These are phyloP conservation scores for Myrmaecium sp. DNA, from an alignment of 2,329 filamentous ascomycete species.

Conservation along the genomic window DNA sequence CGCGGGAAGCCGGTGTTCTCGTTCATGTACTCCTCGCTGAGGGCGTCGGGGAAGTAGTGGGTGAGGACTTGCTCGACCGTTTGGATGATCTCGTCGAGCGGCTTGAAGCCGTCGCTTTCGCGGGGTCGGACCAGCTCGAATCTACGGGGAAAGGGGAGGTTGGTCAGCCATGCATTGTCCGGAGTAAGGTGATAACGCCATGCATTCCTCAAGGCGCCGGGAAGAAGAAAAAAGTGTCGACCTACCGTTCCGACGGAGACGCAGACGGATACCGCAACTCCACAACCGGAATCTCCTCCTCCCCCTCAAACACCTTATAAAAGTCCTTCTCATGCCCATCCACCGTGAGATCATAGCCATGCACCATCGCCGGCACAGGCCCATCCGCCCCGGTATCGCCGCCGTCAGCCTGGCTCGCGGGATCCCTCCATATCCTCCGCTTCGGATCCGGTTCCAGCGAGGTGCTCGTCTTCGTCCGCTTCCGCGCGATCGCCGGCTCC, in stretches of 20 bases:
- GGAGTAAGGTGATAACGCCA: slow-evolving; percentile 5
- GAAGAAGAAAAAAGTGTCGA: slow-evolving; percentile 4
- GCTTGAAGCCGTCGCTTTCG: slow-evolving; percentile 51
- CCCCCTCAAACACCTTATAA: slow-evolving; percentile 32
- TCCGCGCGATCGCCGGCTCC: slow-evolving; percentile 8
- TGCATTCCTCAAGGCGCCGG: slow-evolving; percentile 4
- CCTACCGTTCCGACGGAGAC: slow-evolving; percentile 49
- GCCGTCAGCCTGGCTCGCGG: slow-evolving; percentile 5
- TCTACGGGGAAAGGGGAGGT: slow-evolving; percentile 20
- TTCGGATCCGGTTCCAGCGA: slow-evolving; percentile 20
- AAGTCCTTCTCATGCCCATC: slow-evolving; percentile 27
- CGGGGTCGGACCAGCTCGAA: slow-evolving; percentile 65
- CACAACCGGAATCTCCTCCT: slow-evolving; percentile 32
- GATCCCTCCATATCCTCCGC: slow-evolving; percentile 13
- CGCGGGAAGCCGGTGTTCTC: slow-evolving; percentile 59
- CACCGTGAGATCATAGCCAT: slow-evolving; percentile 24
- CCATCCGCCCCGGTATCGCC: slow-evolving; percentile 6
- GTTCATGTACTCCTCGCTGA: slow-evolving; percentile 52
- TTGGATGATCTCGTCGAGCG: slow-evolving; percentile 43
- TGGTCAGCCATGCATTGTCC: slow-evolving; percentile 11
- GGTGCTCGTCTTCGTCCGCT: slow-evolving; percentile 18
- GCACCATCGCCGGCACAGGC: slow-evolving; percentile 15
- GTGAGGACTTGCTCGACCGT: slow-evolving; percentile 44
- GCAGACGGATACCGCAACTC: slow-evolving; percentile 72
- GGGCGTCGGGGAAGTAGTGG: slow-evolving; percentile 58